Conservation (phyloP, 2,329 filamentous ascomycete species). For the Venturia oleaginea region DNA sequence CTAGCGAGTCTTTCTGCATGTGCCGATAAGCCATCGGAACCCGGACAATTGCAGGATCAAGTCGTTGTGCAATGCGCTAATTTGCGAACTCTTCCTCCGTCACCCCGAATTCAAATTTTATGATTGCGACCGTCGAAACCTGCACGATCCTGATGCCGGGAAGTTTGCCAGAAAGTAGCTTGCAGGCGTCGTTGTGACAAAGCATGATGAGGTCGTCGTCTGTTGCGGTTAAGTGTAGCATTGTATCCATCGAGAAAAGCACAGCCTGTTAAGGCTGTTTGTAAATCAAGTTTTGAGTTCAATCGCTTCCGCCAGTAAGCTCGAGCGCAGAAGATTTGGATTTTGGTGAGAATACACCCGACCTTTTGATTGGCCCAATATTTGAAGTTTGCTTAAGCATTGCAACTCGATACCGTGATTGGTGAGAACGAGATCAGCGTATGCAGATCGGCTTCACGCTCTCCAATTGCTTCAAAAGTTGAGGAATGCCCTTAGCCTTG, state of each 20-base stretch:
- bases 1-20: not conserved
- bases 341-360: too few species aligned
- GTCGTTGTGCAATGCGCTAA: not conserved
- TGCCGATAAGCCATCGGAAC: not conserved
- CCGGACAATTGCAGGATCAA: not conserved
- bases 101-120: not conserved
- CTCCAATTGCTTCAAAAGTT: too few species aligned
- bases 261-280: not conserved
- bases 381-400: too few species aligned
- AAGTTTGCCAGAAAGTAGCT: not conserved
- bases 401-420: too few species aligned
- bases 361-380: too few species aligned
- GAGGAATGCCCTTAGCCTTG: too few species aligned
- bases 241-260: not conserved
- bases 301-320: not conserved
- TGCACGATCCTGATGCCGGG: not conserved
- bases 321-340: too few species aligned
- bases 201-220: not conserved
- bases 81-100: not conserved
- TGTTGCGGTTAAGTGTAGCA: not conserved
- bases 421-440: too few species aligned
- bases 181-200: not conserved
- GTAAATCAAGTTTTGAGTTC: not conserved
- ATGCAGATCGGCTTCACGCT: too few species aligned
- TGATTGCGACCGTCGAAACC: not conserved